Percentiles rank a stretch among this genome's conserved stretches.
Evolutionary conservation across 1,284 basidiomycete species (phyloP).

Genomic region (Cryptococcus sp.): DNA sequence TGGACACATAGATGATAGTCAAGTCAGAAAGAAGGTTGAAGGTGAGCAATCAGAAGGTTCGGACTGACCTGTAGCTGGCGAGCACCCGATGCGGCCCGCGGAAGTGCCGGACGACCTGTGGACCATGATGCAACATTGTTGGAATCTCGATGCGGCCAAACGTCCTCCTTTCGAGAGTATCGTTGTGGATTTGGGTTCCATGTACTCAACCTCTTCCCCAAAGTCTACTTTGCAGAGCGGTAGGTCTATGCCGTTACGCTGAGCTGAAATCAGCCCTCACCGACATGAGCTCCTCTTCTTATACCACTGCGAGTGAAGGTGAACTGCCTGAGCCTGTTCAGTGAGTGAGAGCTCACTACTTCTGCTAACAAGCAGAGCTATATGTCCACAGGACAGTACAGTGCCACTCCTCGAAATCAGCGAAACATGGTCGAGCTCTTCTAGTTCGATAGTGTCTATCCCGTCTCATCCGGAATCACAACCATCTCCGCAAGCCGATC

Average conservation of each 20-base stretch:
- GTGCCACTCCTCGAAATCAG: conserved; percentile 15
- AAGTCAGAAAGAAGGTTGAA: conserved; percentile 63
- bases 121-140: conserved; percentile 57
- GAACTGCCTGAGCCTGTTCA: conserved; percentile 8
- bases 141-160: conserved; percentile 56
- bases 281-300: conserved; percentile 8
- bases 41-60: conserved; percentile 53
- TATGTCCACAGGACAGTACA: conserved; percentile 16
- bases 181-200: conserved; percentile 29
- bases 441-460: conserved; percentile 26
- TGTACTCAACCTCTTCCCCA: conserved; percentile 9
- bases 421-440: conserved; percentile 22
- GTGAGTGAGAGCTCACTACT: conserved; percentile 1
- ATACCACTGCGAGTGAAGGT: conserved; percentile 19
- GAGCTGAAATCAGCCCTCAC: conserved; percentile 2
- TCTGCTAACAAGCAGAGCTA: conserved; percentile 12
- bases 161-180: conserved; percentile 60
- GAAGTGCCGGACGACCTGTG: conserved; percentile 39
- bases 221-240: too few species aligned
- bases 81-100: conserved; percentile 58
- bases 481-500: conserved; percentile 31
- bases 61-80: conserved; percentile 55
- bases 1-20: conserved; percentile 63
- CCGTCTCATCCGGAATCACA: conserved; percentile 23
- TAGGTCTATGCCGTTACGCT: background rate